Base-by-base conservation (phyloP, 768 basidiomycete genomes). In the Mycena belliarum region DNA sequence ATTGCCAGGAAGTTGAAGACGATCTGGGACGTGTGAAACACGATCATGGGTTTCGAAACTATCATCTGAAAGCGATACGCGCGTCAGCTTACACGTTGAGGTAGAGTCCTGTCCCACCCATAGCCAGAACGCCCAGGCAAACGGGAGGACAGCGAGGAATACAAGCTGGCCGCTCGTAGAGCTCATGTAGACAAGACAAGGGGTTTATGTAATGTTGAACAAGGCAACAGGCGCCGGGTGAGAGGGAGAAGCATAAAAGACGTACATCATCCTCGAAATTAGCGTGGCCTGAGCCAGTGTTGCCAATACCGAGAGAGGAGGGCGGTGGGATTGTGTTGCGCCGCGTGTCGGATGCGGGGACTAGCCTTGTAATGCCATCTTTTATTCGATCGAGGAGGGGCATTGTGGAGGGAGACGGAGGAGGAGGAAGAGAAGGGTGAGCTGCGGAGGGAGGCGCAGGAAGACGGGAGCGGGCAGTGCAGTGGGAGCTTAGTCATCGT, bases 1-100 rank as follows among this genome's bases (percentile, higher is more conserved):
- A 96, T 89, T 14, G 92, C 85, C 44, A 98, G 81, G 69, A 98
- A 97, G 70, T 89, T 88, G 85, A 96, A 94, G 79, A 98, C 95
- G 52, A 85, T 81, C 76, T 96, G 90, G 3, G 83, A 85, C 28
- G 82, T 70, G 69, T 90, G 85, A 68, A 87, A 86, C 53, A 92
- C 79, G 68, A 93, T 89, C 59, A 86, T 79, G 8, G 89, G 87
- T 76, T 92, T 93, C 23, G 90, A 87, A 44, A 93, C 84, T 65
- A 93, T 93, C 89, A 93, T 91, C 92, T 93, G 64, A 64, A 24
- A 60, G 63, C 37, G 46, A 57, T 56, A 56, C 59, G 61, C 52
- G 24, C 52, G 59, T 61, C 29, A 65, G 53, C 47, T 47, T 40
- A 45, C 59, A 52, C 46, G 46, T 28, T 52, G 25, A 16, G 11